A percentile compares a stretch with the other conserved stretches of the same genome.
Evolutionary conservation across 768 basidiomycete species (phyloP).

Genomic region (Heimioporus sp.): DNA sequence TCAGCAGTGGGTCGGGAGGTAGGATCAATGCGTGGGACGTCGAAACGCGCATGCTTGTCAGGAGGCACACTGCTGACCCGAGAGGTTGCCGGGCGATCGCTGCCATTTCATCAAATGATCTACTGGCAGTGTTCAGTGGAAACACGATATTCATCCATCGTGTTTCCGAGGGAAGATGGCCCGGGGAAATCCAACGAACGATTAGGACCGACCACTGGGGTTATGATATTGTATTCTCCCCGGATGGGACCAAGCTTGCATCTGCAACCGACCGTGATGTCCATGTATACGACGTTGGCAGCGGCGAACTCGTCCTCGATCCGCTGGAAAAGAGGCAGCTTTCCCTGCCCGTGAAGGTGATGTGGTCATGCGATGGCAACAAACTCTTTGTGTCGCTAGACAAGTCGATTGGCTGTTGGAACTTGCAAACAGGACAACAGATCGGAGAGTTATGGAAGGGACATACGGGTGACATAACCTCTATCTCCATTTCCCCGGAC

Average conservation of each 20-base stretch:
- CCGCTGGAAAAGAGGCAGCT: too few relatives aligned
- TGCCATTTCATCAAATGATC: constrained; percentile 3
- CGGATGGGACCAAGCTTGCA: not conserved
- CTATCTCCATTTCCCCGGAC: too few relatives aligned
- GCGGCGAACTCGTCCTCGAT: not conserved
- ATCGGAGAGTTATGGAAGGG: constrained; percentile 10
- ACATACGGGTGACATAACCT: not conserved
- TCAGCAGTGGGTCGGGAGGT: not conserved
- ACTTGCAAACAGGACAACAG: not conserved
- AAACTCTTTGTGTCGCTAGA: not conserved
- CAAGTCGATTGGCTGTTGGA: constrained; percentile 8
- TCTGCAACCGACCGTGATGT: too few relatives aligned
- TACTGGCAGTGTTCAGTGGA: not conserved
- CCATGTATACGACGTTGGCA: not conserved
- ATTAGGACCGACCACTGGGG: not conserved
- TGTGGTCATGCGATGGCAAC: constrained; percentile 14
- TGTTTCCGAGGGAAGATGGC: not conserved
- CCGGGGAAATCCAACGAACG: not conserved
- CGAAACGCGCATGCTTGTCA: not conserved
- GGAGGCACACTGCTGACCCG: not conserved
- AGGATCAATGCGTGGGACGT: not conserved
- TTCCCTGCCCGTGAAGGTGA: too few relatives aligned
- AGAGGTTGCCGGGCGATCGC: accelerated
- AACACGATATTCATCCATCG: not conserved
- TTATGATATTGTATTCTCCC: constrained; percentile 2